Evolutionary conservation across 805 yeast genomes (phyloP), one percentile per base, ranked within the genome.

Genomic region (Sporopachydermia quercuum): DNA sequence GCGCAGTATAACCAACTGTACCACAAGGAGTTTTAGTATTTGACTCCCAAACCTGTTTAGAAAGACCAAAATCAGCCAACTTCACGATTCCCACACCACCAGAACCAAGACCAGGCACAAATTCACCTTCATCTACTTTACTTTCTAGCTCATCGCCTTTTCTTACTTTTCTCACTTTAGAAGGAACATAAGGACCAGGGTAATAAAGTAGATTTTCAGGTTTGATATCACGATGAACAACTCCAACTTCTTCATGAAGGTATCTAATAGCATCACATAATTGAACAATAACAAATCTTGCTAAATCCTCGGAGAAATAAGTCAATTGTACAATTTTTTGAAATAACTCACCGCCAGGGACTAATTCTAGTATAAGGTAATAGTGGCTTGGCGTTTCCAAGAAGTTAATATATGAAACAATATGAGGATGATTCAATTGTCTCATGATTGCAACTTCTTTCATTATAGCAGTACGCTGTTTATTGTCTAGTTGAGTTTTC

Each of bases 11-110:
- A 3, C 97, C 97, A 14, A 91, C 96, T 1, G 98, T 91, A 39
- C 98, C 98, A 61, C 98, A 91, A 0, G 98, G 98, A 1, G 98
- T 91, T 68, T 85, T 84, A 16, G 96, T 83, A 50, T 82, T 82
- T 38, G 78, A 71, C 51, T 80, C 83, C 77, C 86, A 80, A 19
- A 89, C 76, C 53, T 86, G 83, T 58, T 91, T 91, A 3, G 95
- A 84, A 15, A 91, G 63, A 0, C 98, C 98, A 60, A 91, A 91
- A 58, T 91, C 98, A 1, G 97, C 97, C 39, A 91, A 64, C 57
- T 89, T 89, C 23, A 91, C 86, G 13, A 63, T 50, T 5, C 97
- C 98, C 48, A 91, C 80, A 11, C 87, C 83, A 40, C 96, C 98
- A 37, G 93, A 94, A 23, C 98, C 98, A 15, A 82, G 62, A 8